phyloP scores from a whole-genome alignment of 148 eudicot genomes.

The Nyssa sinensis region DNA sequence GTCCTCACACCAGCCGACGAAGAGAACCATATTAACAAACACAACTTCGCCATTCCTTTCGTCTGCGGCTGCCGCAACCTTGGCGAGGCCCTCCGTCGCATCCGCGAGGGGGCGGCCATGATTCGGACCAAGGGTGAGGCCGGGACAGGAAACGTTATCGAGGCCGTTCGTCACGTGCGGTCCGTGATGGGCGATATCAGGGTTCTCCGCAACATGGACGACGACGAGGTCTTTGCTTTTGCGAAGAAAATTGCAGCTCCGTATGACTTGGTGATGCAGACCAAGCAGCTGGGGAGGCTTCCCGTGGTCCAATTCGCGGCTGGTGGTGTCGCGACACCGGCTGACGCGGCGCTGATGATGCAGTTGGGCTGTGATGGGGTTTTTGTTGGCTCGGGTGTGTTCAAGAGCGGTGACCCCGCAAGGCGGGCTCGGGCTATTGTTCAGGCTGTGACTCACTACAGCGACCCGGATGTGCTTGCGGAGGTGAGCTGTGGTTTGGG shows the following conservation, averaged over 20 bases:
- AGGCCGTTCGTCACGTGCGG: slow-evolving; percentile 81
- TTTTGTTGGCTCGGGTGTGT: slow-evolving; percentile 80
- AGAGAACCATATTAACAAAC: slow-evolving; percentile 83
- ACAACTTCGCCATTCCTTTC: slow-evolving; percentile 81
- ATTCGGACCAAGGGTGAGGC: slow-evolving; percentile 95
- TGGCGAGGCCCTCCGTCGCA: slow-evolving; percentile 79
- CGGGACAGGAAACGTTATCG: slow-evolving; percentile 75
- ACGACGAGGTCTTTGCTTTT: slow-evolving; percentile 77
- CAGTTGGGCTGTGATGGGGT: slow-evolving; percentile 91
- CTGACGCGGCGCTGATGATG: slow-evolving; percentile 95
- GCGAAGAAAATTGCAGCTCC: slow-evolving; percentile 76
- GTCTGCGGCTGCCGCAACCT: slow-evolving; percentile 91
- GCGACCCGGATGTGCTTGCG: slow-evolving; percentile 73
- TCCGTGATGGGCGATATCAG: slow-evolving; percentile 78
- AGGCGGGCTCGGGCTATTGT: slow-evolving; percentile 70
- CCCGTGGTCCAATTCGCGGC: slow-evolving; percentile 96
- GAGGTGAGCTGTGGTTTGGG: slow-evolving; percentile 83
- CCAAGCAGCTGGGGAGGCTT: slow-evolving; percentile 82
- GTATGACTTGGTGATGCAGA: slow-evolving; percentile 77
- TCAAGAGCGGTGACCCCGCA: slow-evolving; percentile 78
- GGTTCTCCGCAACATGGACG: slow-evolving; percentile 73
- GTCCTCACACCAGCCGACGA: slow-evolving; percentile 82
- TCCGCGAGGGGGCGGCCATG: slow-evolving; percentile 95
- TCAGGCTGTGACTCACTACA: slow-evolving; percentile 88
- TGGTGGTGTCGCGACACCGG: slow-evolving; percentile 90